phyloP scores from a whole-genome alignment of 495 filamentous ascomycete genomes.

The Aspergillus indologenus region DNA sequence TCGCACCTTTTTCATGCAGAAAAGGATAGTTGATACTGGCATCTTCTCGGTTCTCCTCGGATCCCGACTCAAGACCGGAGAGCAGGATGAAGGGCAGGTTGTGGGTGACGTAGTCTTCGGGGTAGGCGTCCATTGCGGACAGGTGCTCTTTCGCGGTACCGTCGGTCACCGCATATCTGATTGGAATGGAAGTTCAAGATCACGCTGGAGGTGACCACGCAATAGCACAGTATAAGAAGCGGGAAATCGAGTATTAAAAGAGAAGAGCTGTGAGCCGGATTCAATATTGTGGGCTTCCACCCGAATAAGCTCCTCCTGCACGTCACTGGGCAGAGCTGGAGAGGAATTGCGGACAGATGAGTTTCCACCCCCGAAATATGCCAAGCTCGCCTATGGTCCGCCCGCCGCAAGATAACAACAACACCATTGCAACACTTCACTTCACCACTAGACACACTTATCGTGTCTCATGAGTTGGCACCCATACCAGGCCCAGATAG shows the following conservation, averaged over 20 bases:
- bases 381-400: conserved; percentile 6
- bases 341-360: neutral
- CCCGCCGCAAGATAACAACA: neutral
- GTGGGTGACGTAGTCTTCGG: conserved; percentile 73
- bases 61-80: conserved; percentile 59
- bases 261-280: too few relatives aligned
- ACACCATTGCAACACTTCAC: too few relatives aligned
- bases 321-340: neutral
- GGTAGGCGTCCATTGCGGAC: conserved; percentile 83
- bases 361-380: conserved; percentile 10
- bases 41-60: conserved; percentile 20
- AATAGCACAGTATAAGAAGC: neutral
- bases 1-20: conserved; percentile 55
- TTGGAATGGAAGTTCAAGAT: conserved; percentile 1
- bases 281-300: neutral
- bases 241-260: neutral
- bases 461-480: too few relatives aligned
- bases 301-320: neutral
- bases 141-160: conserved; percentile 21
- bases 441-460: too few relatives aligned
- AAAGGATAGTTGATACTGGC: conserved; percentile 38
- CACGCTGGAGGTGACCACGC: neutral
- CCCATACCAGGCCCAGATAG: too few relatives aligned
- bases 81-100: conserved; percentile 77
- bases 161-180: conserved; percentile 42